A percentile compares a stretch with the other conserved stretches of the same genome.
Conservation (phyloP, 192 early-diverging fungal species). For the Helicostylum pulchrum region DNA sequence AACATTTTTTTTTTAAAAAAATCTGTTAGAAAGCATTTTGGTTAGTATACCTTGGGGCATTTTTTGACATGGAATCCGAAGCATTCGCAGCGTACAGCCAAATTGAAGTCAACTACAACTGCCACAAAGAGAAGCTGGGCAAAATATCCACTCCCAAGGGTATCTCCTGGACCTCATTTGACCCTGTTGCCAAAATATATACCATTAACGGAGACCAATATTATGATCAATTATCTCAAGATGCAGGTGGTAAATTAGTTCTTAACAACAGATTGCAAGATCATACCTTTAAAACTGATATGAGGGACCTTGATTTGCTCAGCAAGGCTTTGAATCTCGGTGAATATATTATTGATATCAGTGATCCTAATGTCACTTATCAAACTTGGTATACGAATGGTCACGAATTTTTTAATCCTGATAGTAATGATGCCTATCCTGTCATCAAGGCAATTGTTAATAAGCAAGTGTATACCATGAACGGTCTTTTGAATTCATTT, state of each 20-base stretch:
- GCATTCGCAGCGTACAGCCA: conserved; percentile 1
- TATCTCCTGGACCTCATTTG: conserved; percentile 2
- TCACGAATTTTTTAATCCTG: neutral
- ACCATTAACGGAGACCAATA: conserved; percentile 3
- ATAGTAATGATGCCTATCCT: neutral
- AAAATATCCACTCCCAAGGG: neutral
- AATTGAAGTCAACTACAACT: neutral
- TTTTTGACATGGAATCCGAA: neutral
- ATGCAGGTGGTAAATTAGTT: conserved; percentile 1
- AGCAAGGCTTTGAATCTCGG: neutral
- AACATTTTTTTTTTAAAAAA: too few relatives aligned
- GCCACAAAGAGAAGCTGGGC: neutral
- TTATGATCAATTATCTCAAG: conserved; percentile 11
- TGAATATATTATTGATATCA: conserved; percentile 8
- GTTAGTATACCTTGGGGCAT: conserved; percentile 7
- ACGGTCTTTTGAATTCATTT: neutral
- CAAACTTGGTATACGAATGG: neutral
- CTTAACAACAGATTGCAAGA: neutral
- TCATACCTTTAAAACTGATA: neutral
- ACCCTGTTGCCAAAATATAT: neutral
- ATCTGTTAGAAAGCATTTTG: conserved; percentile 10
- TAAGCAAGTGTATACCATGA: neutral
- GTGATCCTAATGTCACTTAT: conserved; percentile 1
- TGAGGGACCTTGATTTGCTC: neutral
- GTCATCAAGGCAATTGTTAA: neutral